Base-by-base conservation (phyloP, 2,329 filamentous ascomycete species). In the Aureobasidium namibiae region DNA sequence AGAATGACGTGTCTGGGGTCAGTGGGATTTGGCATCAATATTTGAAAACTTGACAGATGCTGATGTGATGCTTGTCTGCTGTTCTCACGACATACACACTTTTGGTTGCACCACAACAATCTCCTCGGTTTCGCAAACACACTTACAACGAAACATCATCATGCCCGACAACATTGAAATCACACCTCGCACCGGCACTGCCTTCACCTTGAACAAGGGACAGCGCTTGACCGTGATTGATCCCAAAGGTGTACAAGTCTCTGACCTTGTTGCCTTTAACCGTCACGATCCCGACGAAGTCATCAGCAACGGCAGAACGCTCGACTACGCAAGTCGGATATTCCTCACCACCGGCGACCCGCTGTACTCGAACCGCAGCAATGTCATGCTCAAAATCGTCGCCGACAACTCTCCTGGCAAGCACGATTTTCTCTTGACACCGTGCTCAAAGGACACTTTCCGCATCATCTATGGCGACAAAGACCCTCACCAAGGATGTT, bases 401-500 rank as follows among this genome's bases (percentile, higher is more conserved):
- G 57, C 46, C 2, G 57, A 59, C 46, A 45, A 56, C 21, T 45
- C 49, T 41, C 61, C 60, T 16, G 61, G 61, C 14, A 57, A 63
- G 2, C 62, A 63, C 62, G 65, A 66, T 56, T 66, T 66, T 31
- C 44, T 66, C 2, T 45, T 65, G 24, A 65, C 65, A 24, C 65
- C 64, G 18, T 66, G 63, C 54, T 65, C 64, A 2, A 61, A 63
- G 18, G 63, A 63, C 39, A 65, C 65, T 3, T 66, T 64, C 49
- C 61, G 65, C 6, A 64, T 67, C 16, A 64, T 65, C 18, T 67
- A 67, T 34, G 62, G 61, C 5, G 62, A 67, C 56, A 61, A 66
- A 39, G 64, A 68, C 4, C 66, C 66, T 1, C 64, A 64, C 42
- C 64, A 61, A 42, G 66, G 66, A 10, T 68, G 66, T 42, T 67